Evolutionary conservation across 805 yeast species (phyloP).

Genomic region (Peterozyma xylosa): DNA sequence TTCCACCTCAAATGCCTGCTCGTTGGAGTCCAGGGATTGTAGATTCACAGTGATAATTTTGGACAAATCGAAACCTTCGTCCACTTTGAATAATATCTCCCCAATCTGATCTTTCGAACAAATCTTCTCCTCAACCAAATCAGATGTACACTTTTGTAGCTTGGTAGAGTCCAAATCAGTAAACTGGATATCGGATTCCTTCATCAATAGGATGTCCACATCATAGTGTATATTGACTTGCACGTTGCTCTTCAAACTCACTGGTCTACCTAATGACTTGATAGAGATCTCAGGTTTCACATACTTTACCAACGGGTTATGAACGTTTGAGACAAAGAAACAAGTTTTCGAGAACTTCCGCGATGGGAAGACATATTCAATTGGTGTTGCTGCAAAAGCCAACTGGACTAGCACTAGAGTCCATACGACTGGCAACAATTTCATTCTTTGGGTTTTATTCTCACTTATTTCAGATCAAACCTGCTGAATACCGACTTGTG

Average conservation of each 20-base stretch:
- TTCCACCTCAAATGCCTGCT: constrained; percentile 1
- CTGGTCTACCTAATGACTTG: constrained; percentile 1
- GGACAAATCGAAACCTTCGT: neutral
- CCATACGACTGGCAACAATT: too few species aligned
- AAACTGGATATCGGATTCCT: constrained; percentile 54
- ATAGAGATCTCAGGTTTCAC: constrained; percentile 5
- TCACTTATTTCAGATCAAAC: too few species aligned
- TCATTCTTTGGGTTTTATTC: too few species aligned
- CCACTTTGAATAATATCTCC: constrained; percentile 4
- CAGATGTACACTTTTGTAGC: constrained; percentile 14
- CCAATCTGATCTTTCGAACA: neutral
- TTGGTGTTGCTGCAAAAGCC: too few species aligned
- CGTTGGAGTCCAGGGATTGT: constrained; percentile 1
- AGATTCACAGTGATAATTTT: constrained; percentile 3
- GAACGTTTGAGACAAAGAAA: constrained; percentile 7
- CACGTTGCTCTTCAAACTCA: neutral
- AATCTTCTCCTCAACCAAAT: neutral
- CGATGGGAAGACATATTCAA: too few species aligned
- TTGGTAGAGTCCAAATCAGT: constrained; percentile 42
- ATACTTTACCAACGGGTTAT: constrained; percentile 7
- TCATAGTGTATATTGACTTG: constrained; percentile 3
- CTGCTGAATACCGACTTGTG: too few species aligned
- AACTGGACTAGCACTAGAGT: too few species aligned
- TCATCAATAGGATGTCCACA: constrained; percentile 6
- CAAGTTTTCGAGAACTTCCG: constrained; percentile 1